A percentile compares a stretch with the other conserved stretches of the same genome.
Conservation (phyloP, 495 filamentous ascomycete genomes). For the Hypoxylon intermedium region DNA sequence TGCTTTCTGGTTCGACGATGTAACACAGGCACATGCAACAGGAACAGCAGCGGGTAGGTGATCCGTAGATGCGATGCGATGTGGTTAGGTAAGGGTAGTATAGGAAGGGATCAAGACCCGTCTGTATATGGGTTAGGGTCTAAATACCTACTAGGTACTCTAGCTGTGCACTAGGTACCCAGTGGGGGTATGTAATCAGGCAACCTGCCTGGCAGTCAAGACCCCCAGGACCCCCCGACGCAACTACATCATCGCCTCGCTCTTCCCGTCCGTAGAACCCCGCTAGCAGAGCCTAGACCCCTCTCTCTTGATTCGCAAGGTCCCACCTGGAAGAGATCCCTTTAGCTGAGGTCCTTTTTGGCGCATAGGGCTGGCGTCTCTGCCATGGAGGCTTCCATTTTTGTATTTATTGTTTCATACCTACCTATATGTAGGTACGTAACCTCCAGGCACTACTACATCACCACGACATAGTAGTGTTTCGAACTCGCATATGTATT, state of each 20-base stretch:
- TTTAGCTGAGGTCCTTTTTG: neutral
- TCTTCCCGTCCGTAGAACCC: slow-evolving; percentile 21
- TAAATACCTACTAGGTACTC: no score
- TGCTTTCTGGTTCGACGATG: slow-evolving; percentile 31
- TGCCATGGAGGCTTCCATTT: no score
- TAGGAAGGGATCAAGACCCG: no score
- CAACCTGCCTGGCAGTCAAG: no score
- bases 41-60: slow-evolving; percentile 21
- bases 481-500: no score
- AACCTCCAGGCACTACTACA: no score
- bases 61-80: slow-evolving; percentile 25
- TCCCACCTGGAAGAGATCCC: neutral
- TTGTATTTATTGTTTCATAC: no score
- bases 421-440: no score
- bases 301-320: neutral
- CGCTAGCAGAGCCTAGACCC: slow-evolving; percentile 30
- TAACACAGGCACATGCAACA: slow-evolving; percentile 40
- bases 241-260: slow-evolving; percentile 30
- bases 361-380: neutral
- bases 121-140: no score
- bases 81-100: slow-evolving; percentile 25
- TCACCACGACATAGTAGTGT: no score
- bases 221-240: neutral
- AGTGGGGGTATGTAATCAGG: slow-evolving; percentile 15
- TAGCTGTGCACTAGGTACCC: neutral